Base-by-base conservation (phyloP, 805 yeast genomes). In the Ogataea pignaliae region DNA sequence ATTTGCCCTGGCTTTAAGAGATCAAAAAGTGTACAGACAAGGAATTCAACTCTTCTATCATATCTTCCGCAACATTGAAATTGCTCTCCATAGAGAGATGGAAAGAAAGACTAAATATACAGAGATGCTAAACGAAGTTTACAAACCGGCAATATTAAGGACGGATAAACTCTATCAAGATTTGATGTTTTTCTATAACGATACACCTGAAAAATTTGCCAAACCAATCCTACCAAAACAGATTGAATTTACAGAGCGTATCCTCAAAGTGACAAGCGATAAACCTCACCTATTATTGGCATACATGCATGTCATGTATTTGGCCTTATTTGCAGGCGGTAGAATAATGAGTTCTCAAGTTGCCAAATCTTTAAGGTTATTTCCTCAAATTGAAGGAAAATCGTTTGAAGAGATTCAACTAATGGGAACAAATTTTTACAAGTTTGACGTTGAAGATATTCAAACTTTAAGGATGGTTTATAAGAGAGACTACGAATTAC, bases 241-340 rank as follows among this genome's bases (percentile, higher is more conserved):
- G 62, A 77, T 79, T 36, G 78, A 68, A 32, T 85, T 83, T 55
- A 73, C 72, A 29, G 61, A 81, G 33, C 88, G 83, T 59, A 84
- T 87, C 44, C 65, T 69, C 33, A 60, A 65, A 39, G 72, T 71
- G 9, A 75, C 84, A 31, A 58, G 57, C 36, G 80, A 75, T 37
- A 81, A 83, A 56, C 95, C 96, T 8, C 78, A 84, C 53, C 63
- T 85, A 16, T 63, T 87, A 32, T 69, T 87, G 38, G 93, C 95
- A 5, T 87, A 87, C 63, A 78, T 88, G 69, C 96, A 87, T 60
- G 93, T 85, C 39, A 74, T 87, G 79, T 87, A 87, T 64, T 67
- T 87, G 57, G 95, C 93, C 0, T 72, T 87, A 40, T 87, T 87
- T 68, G 95, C 95, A 2, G 96, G 96, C 40, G 95, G 95, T 14